phyloP scores from a whole-genome alignment of 495 filamentous ascomycete genomes.

The Daldinia loculata region DNA sequence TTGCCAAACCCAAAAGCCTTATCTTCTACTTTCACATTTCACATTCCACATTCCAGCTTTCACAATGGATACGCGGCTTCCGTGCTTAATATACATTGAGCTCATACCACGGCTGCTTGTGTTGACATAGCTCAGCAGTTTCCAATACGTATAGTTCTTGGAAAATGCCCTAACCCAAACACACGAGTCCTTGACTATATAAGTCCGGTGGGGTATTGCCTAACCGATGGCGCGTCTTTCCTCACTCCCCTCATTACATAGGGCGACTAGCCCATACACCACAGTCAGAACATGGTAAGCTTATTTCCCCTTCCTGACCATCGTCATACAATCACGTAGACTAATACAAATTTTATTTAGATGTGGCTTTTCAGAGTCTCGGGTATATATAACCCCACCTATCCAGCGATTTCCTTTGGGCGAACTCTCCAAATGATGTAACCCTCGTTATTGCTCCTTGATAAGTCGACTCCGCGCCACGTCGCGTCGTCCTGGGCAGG shows the following conservation, averaged over 20 bases:
- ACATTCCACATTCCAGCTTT: not conserved
- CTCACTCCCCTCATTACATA: not conserved
- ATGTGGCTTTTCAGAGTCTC: not conserved
- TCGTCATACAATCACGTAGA: not conserved
- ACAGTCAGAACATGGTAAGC: not conserved
- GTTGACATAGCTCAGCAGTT: not conserved
- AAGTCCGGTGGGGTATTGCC: not conserved
- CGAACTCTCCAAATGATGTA: not conserved
- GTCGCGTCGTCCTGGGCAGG: constrained; percentile 39
- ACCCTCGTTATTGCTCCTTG: not conserved
- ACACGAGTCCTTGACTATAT: not conserved
- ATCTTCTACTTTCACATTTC: constrained; percentile 1
- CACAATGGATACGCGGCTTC: not conserved
- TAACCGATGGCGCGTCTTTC: not conserved
- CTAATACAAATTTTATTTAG: not conserved
- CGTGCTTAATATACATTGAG: not conserved
- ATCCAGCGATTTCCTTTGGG: not conserved
- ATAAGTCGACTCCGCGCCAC: not conserved
- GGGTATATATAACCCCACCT: not conserved
- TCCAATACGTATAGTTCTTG: not conserved
- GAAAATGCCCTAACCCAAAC: not conserved
- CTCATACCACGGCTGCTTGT: not conserved
- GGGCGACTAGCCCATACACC: not conserved
- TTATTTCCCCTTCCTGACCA: not conserved
- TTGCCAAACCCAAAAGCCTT: not conserved